Evolutionary conservation across 805 yeast genomes (phyloP).

Genomic region (Cyberlindnera amylophila): DNA sequence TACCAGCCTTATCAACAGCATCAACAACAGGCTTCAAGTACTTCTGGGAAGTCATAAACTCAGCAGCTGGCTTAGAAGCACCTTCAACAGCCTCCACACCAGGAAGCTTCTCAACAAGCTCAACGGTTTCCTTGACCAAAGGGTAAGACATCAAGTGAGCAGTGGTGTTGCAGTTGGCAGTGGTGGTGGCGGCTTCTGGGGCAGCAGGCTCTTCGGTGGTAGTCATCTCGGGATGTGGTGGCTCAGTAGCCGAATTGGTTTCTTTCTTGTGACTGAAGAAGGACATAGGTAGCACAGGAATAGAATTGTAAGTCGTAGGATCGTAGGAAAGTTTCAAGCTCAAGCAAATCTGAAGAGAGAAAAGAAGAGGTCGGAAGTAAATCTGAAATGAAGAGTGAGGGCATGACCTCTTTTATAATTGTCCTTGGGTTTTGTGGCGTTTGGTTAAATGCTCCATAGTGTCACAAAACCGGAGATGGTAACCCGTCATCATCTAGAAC

Average conservation of each 20-base stretch:
- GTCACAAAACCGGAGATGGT: too few species aligned
- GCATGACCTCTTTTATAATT: not conserved
- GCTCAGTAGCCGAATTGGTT: not conserved
- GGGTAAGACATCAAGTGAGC: conserved; percentile 47
- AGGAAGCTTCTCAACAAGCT: conserved; percentile 33
- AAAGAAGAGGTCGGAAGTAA: not conserved
- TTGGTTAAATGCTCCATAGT: too few species aligned
- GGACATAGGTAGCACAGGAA: not conserved
- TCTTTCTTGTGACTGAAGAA: not conserved
- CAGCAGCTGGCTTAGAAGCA: conserved; percentile 25
- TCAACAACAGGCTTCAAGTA: conserved; percentile 41
- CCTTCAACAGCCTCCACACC: conserved; percentile 34
- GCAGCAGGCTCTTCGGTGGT: not conserved
- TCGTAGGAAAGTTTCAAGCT: not conserved
- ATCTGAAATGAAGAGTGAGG: not conserved
- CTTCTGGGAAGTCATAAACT: conserved; percentile 31
- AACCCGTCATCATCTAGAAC: too few species aligned
- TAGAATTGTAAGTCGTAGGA: not conserved
- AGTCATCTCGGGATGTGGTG: not conserved
- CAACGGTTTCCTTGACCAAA: conserved; percentile 39
- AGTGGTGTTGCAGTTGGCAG: conserved; percentile 11
- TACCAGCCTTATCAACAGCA: conserved; percentile 51
- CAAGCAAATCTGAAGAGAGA: not conserved
- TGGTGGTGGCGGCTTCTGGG: not conserved
- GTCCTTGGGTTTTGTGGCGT: not conserved